Percentiles rank a stretch among this genome's conserved stretches.
Conservation (phyloP, 2,329 filamentous ascomycete species). For the Hirsutella minnesotensis region DNA sequence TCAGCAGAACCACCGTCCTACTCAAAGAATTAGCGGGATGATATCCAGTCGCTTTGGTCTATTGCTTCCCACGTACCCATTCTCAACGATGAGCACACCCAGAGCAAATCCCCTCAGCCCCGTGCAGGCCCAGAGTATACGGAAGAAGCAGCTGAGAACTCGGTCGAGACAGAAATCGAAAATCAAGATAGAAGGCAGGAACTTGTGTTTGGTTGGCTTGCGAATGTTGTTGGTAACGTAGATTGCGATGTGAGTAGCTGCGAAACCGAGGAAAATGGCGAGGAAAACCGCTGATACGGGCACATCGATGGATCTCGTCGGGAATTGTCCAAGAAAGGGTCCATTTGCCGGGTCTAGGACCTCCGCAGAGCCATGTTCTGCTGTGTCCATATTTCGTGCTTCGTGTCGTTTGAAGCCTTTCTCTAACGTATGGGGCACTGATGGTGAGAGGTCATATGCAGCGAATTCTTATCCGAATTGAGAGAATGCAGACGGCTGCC, state of each 20-base stretch:
- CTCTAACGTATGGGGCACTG: no score
- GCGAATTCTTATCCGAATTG: no score
- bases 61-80: background rate
- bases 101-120: background rate
- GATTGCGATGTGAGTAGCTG: background rate
- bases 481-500: no score
- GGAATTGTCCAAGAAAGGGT: background rate
- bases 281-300: background rate
- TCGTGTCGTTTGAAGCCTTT: no score
- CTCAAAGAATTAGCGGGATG: background rate
- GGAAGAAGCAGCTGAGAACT: background rate
- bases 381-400: no score
- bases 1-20: constrained; percentile 21
- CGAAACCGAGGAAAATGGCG: background rate
- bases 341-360: background rate
- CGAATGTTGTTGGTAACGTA: background rate
- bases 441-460: no score
- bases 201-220: background rate
- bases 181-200: background rate
- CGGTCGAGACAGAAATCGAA: background rate
- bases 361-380: no score
- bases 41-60: no score
- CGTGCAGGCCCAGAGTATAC: background rate
- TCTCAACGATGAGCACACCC: background rate
- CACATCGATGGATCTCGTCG: background rate